A percentile compares a stretch with the other conserved stretches of the same genome.
Evolutionary conservation across 257 asterid species (phyloP).

Genomic region (Mentha longifolia): DNA sequence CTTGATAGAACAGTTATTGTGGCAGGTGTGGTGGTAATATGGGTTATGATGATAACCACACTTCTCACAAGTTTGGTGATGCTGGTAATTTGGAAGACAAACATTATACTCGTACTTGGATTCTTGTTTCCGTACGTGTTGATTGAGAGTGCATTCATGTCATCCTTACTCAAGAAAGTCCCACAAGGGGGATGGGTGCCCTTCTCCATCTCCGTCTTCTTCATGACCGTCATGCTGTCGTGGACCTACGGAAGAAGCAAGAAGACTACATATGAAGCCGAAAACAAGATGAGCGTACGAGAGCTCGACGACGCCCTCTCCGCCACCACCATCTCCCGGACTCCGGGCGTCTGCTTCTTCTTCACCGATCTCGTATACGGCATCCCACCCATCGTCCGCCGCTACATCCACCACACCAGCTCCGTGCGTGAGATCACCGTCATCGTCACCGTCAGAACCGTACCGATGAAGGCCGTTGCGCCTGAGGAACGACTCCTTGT

Average conservation of each 20-base stretch:
- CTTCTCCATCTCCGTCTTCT: slow-evolving; percentile 61
- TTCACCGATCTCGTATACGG: slow-evolving; percentile 62
- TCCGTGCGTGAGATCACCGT: slow-evolving; percentile 60
- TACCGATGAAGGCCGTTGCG: slow-evolving; percentile 48
- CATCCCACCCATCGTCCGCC: slow-evolving; percentile 73
- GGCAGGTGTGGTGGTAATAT: slow-evolving; percentile 72
- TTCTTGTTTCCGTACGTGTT: slow-evolving; percentile 60
- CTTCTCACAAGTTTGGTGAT: slow-evolving; percentile 55
- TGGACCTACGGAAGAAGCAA: slow-evolving; percentile 74
- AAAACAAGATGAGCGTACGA: slow-evolving; percentile 48
- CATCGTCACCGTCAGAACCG: slow-evolving; percentile 54
- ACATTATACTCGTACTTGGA: slow-evolving; percentile 44
- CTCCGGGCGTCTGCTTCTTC: slow-evolving; percentile 69
- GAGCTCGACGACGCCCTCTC: slow-evolving; percentile 53
- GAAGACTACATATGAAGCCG: slow-evolving; percentile 53
- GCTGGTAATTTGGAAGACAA: slow-evolving; percentile 63
- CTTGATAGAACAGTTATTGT: not conserved
- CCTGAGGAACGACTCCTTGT: slow-evolving; percentile 48
- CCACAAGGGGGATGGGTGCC: slow-evolving; percentile 91
- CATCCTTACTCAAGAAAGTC: slow-evolving; percentile 61
- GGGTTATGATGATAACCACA: slow-evolving; percentile 85
- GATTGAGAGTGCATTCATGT: slow-evolving; percentile 66
- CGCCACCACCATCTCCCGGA: slow-evolving; percentile 34
- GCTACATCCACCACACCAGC: slow-evolving; percentile 55
- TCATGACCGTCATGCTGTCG: slow-evolving; percentile 57